Evolutionary conservation across 495 filamentous ascomycete genomes (phyloP).

Genomic region (Aspergillus olivimuriae): DNA sequence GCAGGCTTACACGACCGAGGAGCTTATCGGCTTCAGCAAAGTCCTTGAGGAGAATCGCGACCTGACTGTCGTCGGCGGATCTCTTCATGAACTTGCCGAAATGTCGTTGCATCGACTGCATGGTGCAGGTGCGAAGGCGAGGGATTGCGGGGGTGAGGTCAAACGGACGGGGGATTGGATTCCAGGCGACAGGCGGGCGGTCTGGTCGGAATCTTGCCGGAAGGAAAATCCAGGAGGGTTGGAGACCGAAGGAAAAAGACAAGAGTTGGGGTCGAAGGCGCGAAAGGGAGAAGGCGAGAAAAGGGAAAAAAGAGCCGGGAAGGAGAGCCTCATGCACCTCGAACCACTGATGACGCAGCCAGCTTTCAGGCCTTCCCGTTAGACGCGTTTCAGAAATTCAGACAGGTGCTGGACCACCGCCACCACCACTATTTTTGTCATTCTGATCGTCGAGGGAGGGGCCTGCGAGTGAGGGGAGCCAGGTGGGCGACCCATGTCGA

Average conservation of each 20-base stretch:
- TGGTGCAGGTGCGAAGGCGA: conserved; percentile 32
- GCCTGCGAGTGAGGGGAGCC: too few species aligned
- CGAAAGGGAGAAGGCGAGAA: conserved; percentile 2
- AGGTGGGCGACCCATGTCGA: not conserved
- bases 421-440: conserved; percentile 1
- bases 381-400: conserved; percentile 3
- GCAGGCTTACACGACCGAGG: conserved; percentile 54
- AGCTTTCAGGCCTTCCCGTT: conserved; percentile 1
- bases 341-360: conserved; percentile 17
- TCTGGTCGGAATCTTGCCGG: not conserved
- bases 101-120: conserved; percentile 75
- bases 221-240: not conserved
- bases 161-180: not conserved
- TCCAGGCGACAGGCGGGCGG: not conserved
- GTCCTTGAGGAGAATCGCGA: conserved; percentile 69
- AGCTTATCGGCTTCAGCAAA: conserved; percentile 81
- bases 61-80: conserved; percentile 70
- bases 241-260: conserved; percentile 1
- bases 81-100: conserved; percentile 67
- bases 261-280: not conserved
- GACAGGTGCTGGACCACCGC: conserved; percentile 9
- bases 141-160: not conserved
- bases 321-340: conserved; percentile 5
- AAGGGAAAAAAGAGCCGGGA: conserved; percentile 6
- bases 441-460: not conserved